phyloP scores from a whole-genome alignment of 1,284 basidiomycete genomes.

The Rhodotorula sp. region DNA sequence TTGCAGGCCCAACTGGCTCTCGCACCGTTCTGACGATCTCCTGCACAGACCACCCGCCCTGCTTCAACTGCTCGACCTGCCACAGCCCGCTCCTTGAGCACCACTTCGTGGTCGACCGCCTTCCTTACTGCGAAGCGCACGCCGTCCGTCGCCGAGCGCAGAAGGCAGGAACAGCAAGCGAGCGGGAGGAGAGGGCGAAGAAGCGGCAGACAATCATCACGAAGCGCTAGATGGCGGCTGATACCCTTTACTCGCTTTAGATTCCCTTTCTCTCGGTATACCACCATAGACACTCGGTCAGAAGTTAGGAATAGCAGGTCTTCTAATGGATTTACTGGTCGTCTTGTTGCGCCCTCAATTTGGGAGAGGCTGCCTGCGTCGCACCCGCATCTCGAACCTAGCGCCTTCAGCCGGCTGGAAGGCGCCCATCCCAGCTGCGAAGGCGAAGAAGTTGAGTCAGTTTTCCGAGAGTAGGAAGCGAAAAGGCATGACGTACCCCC shows the following conservation, averaged over 20 bases:
- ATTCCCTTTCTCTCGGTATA: no score
- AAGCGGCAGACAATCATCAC: constrained; percentile 36
- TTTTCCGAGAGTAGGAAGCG: no score
- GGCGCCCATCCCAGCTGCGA: constrained; percentile 24
- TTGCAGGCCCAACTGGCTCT: background rate
- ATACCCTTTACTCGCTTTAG: no score
- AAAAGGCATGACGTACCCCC: background rate
- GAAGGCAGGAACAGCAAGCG: background rate
- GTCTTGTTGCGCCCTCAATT: background rate
- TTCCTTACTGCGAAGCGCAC: constrained; percentile 46
- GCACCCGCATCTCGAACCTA: background rate
- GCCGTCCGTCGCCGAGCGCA: constrained; percentile 4
- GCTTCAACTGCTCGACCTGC: constrained; percentile 45
- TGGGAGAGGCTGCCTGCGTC: background rate
- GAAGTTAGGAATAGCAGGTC: no score
- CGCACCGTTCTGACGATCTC: background rate
- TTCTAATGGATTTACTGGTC: no score
- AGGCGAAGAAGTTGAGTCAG: no score
- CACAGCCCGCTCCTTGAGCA: constrained; percentile 41
- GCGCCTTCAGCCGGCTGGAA: constrained; percentile 1
- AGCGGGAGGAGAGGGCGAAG: constrained; percentile 12
- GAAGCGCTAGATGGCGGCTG: background rate
- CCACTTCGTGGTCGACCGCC: constrained; percentile 43
- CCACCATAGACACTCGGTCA: no score
- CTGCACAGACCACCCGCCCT: constrained; percentile 43